These are phyloP conservation scores for Blastocystis sp. DNA, from an alignment of 352 stramenopile species.

Conservation along the genomic window DNA sequence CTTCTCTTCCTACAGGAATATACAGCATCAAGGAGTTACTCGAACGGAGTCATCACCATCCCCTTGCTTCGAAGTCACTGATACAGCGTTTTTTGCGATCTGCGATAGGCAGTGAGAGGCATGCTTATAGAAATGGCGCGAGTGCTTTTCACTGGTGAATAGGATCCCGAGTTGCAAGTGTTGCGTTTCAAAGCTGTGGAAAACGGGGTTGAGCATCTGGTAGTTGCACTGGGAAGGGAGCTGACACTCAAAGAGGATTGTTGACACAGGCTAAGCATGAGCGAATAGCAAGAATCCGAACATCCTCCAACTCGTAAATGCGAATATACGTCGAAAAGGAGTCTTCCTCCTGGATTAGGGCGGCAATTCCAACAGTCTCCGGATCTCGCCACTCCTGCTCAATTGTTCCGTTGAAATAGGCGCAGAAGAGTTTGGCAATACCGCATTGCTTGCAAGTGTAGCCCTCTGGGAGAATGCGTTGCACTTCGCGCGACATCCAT, in stretches of 20 bases:
- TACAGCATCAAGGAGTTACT: background rate
- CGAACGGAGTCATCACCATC: constrained; percentile 5
- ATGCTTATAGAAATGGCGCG: constrained; percentile 45
- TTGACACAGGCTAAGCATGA: constrained; percentile 43
- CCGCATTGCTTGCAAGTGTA: constrained; percentile 53
- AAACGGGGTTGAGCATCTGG: constrained; percentile 37
- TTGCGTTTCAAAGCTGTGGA: constrained; percentile 65
- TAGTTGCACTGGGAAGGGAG: constrained; percentile 61
- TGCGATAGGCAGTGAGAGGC: constrained; percentile 42
- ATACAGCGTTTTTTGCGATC: background rate
- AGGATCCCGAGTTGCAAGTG: constrained; percentile 29
- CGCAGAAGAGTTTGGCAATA: constrained; percentile 58
- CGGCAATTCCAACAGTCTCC: constrained; percentile 41
- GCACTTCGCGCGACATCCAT: constrained; percentile 62
- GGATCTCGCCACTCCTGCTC: constrained; percentile 53
- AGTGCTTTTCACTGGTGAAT: constrained; percentile 66
- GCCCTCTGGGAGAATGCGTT: constrained; percentile 35
- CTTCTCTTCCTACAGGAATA: background rate
- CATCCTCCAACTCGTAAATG: constrained; percentile 68
- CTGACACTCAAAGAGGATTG: constrained; percentile 70
- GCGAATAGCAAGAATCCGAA: background rate
- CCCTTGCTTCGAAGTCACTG: background rate
- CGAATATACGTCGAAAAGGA: constrained; percentile 51
- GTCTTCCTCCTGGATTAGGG: constrained; percentile 5
- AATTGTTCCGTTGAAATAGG: constrained; percentile 14